Conservation (phyloP, 371 early-diverging fungal species). For the Syncephalastrum monosporum region DNA sequence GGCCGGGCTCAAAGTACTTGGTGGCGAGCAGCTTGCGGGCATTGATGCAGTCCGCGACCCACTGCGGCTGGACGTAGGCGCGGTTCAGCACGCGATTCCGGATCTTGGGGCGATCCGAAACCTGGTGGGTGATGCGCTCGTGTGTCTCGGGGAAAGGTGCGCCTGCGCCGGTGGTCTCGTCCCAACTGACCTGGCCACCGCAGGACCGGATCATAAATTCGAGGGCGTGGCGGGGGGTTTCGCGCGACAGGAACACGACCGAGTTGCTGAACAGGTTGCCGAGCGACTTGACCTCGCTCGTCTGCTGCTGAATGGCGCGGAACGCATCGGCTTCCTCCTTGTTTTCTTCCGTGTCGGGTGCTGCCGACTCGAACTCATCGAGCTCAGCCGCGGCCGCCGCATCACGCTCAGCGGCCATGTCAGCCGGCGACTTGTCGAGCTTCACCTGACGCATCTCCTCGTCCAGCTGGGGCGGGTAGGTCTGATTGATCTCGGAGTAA, state of each 20-base stretch:
- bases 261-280: slow-evolving; percentile 75
- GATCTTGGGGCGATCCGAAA: slow-evolving; percentile 83
- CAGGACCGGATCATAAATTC: slow-evolving; percentile 88
- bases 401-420: slow-evolving; percentile 36
- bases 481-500: slow-evolving; percentile 80
- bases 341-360: slow-evolving; percentile 35
- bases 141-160: slow-evolving; percentile 81
- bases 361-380: slow-evolving; percentile 52
- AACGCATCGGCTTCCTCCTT: slow-evolving; percentile 48
- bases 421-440: slow-evolving; percentile 45
- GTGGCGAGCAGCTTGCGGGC: slow-evolving; percentile 71
- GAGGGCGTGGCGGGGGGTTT: slow-evolving; percentile 90
- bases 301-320: slow-evolving; percentile 56
- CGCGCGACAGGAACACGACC: slow-evolving; percentile 89
- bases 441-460: slow-evolving; percentile 73
- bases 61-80: slow-evolving; percentile 97
- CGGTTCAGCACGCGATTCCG: slow-evolving; percentile 66
- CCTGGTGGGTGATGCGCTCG: slow-evolving; percentile 82
- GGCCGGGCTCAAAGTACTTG: slow-evolving; percentile 79
- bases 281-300: slow-evolving; percentile 49
- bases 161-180: slow-evolving; percentile 72
- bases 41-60: slow-evolving; percentile 95
- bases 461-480: slow-evolving; percentile 89
- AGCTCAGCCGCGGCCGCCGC: slow-evolving; percentile 19
- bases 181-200: slow-evolving; percentile 94